Evolutionary conservation across 1,284 basidiomycete species (phyloP).

Genomic region (Volvariella volvacea): DNA sequence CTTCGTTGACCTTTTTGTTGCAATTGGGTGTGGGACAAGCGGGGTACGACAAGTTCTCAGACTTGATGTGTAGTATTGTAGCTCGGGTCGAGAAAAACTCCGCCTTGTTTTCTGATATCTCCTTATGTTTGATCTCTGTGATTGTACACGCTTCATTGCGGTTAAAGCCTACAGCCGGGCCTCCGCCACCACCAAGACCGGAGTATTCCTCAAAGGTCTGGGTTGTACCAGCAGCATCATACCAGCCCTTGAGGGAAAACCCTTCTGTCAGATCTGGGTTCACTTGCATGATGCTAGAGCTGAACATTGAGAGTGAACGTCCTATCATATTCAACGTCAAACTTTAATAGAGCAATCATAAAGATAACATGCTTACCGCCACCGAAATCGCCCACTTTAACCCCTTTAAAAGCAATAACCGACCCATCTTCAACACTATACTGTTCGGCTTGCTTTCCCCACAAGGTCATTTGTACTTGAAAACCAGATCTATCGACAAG

Average conservation of each 20-base stretch:
- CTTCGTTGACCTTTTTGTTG: constrained; percentile 86
- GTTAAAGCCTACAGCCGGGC: constrained; percentile 45
- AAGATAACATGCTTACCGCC: constrained; percentile 40
- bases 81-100: constrained; percentile 84
- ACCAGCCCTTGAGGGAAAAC: constrained; percentile 89
- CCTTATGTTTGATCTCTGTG: constrained; percentile 76
- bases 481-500: constrained; percentile 84
- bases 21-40: constrained; percentile 82
- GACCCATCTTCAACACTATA: constrained; percentile 54
- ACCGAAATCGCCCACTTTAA: constrained; percentile 92
- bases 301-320: constrained; percentile 62
- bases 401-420: constrained; percentile 91
- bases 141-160: constrained; percentile 72
- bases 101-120: constrained; percentile 67
- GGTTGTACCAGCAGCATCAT: constrained; percentile 60
- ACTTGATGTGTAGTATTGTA: constrained; percentile 87
- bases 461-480: constrained; percentile 84
- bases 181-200: constrained; percentile 30
- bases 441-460: constrained; percentile 93
- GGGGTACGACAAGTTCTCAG: constrained; percentile 84
- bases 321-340: no score
- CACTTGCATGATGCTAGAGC: constrained; percentile 61
- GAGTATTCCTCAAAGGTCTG: constrained; percentile 70
- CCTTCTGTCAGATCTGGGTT: constrained; percentile 90
- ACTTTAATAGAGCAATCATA: constrained; percentile 31